Evolutionary conservation across 2,329 filamentous ascomycete species (phyloP), one percentile per base, ranked within the genome.

Genomic region (Trichoderma asperellum): DNA sequence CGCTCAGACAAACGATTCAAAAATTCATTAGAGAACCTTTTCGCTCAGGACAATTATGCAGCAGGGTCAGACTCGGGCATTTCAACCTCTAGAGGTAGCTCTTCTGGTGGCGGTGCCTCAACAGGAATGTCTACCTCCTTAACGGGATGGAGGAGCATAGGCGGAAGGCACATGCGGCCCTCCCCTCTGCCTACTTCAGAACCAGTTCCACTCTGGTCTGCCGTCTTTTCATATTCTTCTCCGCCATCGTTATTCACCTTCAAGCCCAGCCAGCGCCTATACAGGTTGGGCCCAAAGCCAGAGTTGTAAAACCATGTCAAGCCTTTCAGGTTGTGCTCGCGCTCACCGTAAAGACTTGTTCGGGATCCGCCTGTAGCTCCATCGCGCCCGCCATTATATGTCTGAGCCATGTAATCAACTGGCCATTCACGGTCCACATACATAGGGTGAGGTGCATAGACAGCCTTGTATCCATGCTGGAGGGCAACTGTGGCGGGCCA

Each of bases 281-380:
- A 97, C 76, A 98, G 76, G 72, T 93, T 93, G 2, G 89, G 87
- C 7, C 92, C 89, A 76, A 97, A 97, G 1, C 89, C 89, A 0
- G 92, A 91, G 73, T 94, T 92, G 80, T 97, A 97, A 80, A 96
- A 97, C 94, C 94, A 98, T 24, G 90, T 93, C 75, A 93, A 89
- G 0, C 94, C 94, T 66, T 86, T 85, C 77, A 97, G 91, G 79
- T 97, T 97, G 79, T 96, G 93, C 81, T 97, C 94, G 21, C 93
- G 86, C 73, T 96, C 92, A 47, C 92, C 92, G 76, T 92, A 95
- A 21, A 95, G 86, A 14, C 89, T 90, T 2, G 89, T 91, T 27
- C 89, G 84, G 5, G 90, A 84, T 34, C 91, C 92, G n/a, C 93
- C 92, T 0, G 88, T 88, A 0, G 91, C 89, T 16, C 91, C 92